Percentiles rank a stretch among this genome's conserved stretches.
Conservation (phyloP, 306 rosid genomes). For the Boehmeria nivea region DNA sequence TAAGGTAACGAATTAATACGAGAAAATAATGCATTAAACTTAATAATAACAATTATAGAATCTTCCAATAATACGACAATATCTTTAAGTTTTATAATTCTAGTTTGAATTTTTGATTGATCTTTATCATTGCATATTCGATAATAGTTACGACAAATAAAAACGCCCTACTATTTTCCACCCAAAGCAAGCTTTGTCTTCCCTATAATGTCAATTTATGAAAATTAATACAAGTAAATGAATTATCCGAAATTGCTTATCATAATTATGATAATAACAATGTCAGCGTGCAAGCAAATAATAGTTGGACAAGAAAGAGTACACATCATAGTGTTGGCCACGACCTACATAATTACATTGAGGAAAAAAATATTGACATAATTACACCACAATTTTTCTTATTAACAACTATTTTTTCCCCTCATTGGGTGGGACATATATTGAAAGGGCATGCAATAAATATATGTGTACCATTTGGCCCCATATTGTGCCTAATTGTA, state of each 20-base stretch:
- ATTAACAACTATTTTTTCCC: neutral
- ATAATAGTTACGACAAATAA: too few relatives aligned
- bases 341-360: neutral
- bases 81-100: too few relatives aligned
- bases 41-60: too few relatives aligned
- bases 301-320: neutral
- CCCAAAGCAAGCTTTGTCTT: too few relatives aligned
- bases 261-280: neutral
- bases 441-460: neutral
- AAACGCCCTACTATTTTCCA: too few relatives aligned
- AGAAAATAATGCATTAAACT: too few relatives aligned
- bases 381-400: neutral
- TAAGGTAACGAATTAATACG: too few relatives aligned
- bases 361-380: neutral
- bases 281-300: slow-evolving; percentile 6
- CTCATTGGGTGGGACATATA: neutral
- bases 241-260: neutral
- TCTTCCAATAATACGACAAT: too few relatives aligned
- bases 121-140: too few relatives aligned
- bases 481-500: neutral
- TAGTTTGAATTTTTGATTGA: too few relatives aligned
- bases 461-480: neutral
- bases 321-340: slow-evolving; percentile 1
- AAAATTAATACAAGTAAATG: too few relatives aligned
- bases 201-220: too few relatives aligned